Percentiles rank a stretch among this genome's conserved stretches.
phyloP scores from a whole-genome alignment of 176 grass and related monocot species.

The Phoenix roebelenii region DNA sequence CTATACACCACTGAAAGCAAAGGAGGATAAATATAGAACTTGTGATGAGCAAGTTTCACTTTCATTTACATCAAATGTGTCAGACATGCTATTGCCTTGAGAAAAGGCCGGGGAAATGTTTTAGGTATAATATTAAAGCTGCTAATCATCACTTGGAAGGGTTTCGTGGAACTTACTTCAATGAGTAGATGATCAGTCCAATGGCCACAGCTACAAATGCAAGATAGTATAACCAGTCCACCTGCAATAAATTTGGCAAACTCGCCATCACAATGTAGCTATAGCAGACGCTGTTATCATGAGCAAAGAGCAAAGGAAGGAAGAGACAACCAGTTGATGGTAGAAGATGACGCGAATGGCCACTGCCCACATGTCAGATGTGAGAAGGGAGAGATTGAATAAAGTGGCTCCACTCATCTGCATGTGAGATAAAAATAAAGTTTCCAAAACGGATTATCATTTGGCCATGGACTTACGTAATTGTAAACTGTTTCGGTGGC shows the following conservation, averaged over 20 bases:
- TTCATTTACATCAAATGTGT: too few species aligned
- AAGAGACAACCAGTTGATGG: constrained; percentile 31
- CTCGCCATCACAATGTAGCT: too few species aligned
- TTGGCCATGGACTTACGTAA: too few species aligned
- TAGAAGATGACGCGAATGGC: constrained; percentile 54
- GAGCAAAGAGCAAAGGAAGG: neutral
- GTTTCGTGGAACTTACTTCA: constrained; percentile 20
- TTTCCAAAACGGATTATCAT: neutral
- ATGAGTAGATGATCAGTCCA: constrained; percentile 31
- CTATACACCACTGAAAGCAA: too few species aligned
- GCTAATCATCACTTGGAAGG: neutral
- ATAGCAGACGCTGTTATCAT: neutral
- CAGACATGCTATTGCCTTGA: too few species aligned
- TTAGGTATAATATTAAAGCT: too few species aligned
- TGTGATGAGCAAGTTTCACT: too few species aligned
- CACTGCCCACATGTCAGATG: constrained; percentile 59
- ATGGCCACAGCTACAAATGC: constrained; percentile 21
- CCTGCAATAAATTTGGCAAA: constrained; percentile 6
- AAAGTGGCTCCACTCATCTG: constrained; percentile 48
- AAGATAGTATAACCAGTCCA: constrained; percentile 32
- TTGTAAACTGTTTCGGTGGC: too few species aligned
- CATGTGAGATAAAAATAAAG: neutral
- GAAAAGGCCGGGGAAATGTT: too few species aligned
- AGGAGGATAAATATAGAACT: too few species aligned
- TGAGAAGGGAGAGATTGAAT: constrained; percentile 40